phyloP scores from a whole-genome alignment of 306 rosid genomes.

The Astragalus glycyphyllos region DNA sequence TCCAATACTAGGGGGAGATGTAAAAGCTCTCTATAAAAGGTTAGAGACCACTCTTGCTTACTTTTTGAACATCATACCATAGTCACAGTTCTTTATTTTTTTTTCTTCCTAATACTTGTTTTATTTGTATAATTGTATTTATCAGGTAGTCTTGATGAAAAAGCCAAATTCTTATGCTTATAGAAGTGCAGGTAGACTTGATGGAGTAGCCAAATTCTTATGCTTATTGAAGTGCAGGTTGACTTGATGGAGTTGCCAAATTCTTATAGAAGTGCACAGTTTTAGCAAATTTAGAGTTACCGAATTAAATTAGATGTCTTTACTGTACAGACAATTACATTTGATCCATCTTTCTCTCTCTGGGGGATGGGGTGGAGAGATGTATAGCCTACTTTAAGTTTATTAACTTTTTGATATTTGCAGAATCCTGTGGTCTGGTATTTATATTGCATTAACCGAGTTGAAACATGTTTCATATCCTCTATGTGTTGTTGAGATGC shows the following conservation, averaged over 20 bases:
- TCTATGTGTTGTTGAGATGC: conserved; percentile 1
- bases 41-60: conserved; percentile 41
- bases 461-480: neutral
- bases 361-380: neutral
- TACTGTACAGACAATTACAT: neutral
- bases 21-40: conserved; percentile 81
- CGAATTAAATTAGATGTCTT: conserved; percentile 1
- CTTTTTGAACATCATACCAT: conserved; percentile 3
- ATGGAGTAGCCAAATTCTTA: neutral
- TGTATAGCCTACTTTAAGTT: neutral
- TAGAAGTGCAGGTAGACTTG: conserved; percentile 56
- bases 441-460: neutral
- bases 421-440: neutral
- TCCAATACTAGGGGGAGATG: conserved; percentile 58
- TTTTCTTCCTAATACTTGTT: conserved; percentile 34
- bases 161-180: neutral
- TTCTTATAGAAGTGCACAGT: conserved; percentile 5
- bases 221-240: neutral
- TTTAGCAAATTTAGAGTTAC: conserved; percentile 18
- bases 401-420: neutral
- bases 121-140: conserved; percentile 34
- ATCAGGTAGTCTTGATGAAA: conserved; percentile 57
- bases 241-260: too few relatives aligned
- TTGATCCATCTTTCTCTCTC: conserved; percentile 6
- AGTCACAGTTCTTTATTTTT: neutral